Evolutionary conservation across 176 grass and related monocot genomes (phyloP).

Genomic region (Panicum miliaceum): DNA sequence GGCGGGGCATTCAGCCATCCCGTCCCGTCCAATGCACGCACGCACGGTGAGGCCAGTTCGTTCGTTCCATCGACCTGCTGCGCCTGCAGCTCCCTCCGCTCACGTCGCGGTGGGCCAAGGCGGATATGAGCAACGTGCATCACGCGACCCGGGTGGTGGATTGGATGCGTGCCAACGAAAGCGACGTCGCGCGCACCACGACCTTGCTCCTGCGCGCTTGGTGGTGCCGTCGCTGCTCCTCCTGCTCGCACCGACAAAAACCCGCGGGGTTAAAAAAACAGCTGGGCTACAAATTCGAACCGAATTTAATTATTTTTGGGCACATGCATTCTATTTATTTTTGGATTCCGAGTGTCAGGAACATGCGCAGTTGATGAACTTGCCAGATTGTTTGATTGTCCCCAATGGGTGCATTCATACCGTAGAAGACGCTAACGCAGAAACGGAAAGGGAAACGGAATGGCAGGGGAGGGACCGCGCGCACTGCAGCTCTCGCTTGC

Average conservation of each 20-base stretch:
- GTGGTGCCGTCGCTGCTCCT: background rate
- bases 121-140: conserved; percentile 47
- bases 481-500: background rate
- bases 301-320: background rate
- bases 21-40: background rate
- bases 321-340: background rate
- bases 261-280: no score
- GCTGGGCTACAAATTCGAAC: background rate
- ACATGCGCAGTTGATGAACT: background rate
- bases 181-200: conserved; percentile 27
- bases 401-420: background rate
- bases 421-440: background rate
- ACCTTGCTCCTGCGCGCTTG: background rate
- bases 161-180: background rate
- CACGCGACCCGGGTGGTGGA: conserved; percentile 25
- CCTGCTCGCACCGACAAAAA: conserved; percentile 19
- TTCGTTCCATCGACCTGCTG: background rate
- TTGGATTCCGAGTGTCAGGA: background rate
- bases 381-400: background rate
- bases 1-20: conserved; percentile 25
- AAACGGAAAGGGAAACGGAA: background rate
- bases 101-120: conserved; percentile 25
- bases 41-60: background rate
- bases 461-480: background rate
- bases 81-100: background rate